Base-by-base conservation (phyloP, 805 yeast genomes). In the Spathaspora sp. region DNA sequence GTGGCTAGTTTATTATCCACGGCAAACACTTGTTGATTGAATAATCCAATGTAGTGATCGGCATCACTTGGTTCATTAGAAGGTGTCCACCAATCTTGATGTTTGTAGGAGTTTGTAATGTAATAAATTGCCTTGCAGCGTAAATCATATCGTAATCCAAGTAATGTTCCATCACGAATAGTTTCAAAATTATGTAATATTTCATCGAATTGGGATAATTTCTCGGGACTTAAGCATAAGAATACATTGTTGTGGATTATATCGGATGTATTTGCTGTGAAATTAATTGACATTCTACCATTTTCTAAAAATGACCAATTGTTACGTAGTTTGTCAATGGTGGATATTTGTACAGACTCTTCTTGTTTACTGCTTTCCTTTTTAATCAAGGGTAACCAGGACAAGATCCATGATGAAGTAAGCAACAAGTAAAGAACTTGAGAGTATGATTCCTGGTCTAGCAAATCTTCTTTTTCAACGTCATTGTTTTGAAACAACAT, bases 301-400 rank as follows among this genome's bases (percentile, higher is more conserved):
- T 67, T 72, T 46, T 75, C 77, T 52, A 73, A 60, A 55, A 75
- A 72, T 12, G 70, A 61, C 73, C 76, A 75, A 50, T 72, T 75
- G 48, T 69, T 65, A 44, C 71, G 69, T 47, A 74, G 57, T 50
- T 60, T 63, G 46, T 70, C 77, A 20, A 72, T 60, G 9, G 59
- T 54, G 7, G 67, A 56, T 4, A 65, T 51, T n/a, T 55, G 57
- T 7, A 58, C 48, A 2, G 31, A 55, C 52, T 59, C 57, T 26
- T 48, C 59, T 61, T 51, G 20, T 58, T 55, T 23, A 59, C 57
- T 49, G 62, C 74, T 65, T 8, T 72, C 73, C 49, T 79, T 78
- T 49, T 79, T 72, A 60, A 84, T 66, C 5, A 61, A 61, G 0
- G 88, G 86, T 44, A 88, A 71, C 87, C 91, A 85, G 16, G 70